phyloP scores from a whole-genome alignment of 768 basidiomycete genomes.

The Lentinula guzmanii region DNA sequence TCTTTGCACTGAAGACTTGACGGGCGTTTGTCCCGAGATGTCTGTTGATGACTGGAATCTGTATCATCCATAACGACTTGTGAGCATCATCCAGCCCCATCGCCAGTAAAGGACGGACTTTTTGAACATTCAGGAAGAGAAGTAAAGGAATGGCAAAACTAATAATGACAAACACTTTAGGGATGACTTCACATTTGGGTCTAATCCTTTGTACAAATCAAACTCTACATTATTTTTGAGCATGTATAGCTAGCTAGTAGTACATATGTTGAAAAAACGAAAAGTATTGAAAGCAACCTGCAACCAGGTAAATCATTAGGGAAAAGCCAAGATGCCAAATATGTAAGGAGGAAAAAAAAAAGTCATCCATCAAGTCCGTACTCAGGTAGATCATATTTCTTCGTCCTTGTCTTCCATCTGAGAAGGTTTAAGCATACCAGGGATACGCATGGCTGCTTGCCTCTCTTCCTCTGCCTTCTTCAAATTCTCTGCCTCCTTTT shows the following conservation, averaged over 20 bases:
- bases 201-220: neutral
- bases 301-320: constrained; percentile 17
- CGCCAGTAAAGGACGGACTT: constrained; percentile 38
- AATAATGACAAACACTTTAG: neutral
- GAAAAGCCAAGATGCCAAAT: constrained; percentile 15
- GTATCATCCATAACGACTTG: neutral
- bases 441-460: constrained; percentile 86
- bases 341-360: neutral
- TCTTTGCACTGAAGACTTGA: constrained; percentile 92
- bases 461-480: constrained; percentile 78
- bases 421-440: constrained; percentile 96
- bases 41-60: constrained; percentile 76
- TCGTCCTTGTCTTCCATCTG: constrained; percentile 93
- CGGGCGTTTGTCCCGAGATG: constrained; percentile 82
- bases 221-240: constrained; percentile 32
- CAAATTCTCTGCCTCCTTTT: constrained; percentile 84
- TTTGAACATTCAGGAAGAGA: constrained; percentile 56
- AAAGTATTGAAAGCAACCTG: constrained; percentile 21
- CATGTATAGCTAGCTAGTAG: constrained; percentile 23
- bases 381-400: constrained; percentile 51
- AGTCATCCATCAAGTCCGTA: neutral
- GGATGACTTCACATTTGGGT: too few relatives aligned
- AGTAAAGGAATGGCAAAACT: neutral
- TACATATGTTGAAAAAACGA: constrained; percentile 25
- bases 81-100: neutral